Percentiles rank a stretch among this genome's conserved stretches.
These are phyloP conservation scores for Globisporangium mamillatum DNA, from an alignment of 352 stramenopile species.

Conservation along the genomic window DNA sequence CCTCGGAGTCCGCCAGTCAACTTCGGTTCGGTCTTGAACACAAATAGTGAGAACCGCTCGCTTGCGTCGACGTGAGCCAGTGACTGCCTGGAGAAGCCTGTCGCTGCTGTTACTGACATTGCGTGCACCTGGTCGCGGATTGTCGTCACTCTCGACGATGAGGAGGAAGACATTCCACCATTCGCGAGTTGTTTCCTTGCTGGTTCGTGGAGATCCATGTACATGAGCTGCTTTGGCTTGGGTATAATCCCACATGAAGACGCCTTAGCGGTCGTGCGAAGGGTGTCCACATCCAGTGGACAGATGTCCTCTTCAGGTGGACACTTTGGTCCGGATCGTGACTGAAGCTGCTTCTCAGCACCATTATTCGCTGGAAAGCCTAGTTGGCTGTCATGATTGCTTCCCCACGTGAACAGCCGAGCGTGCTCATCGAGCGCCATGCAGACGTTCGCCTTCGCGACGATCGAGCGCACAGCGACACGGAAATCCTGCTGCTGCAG, in stretches of 20 bases:
- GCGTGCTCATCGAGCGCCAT: constrained; percentile 47
- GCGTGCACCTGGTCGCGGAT: constrained; percentile 34
- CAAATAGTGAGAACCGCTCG: constrained; percentile 44
- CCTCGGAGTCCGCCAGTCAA: not conserved
- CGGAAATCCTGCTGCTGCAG: not conserved
- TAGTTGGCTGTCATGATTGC: constrained; percentile 40
- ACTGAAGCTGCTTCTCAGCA: not conserved
- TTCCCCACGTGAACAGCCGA: constrained; percentile 50
- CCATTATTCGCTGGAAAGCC: constrained; percentile 15
- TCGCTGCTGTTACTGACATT: constrained; percentile 1
- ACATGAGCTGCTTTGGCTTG: constrained; percentile 36
- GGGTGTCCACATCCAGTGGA: not conserved
- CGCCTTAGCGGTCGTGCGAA: not conserved
- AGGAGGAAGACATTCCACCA: not conserved
- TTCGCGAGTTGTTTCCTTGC: not conserved
- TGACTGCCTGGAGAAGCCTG: constrained; percentile 12
- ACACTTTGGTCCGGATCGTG: not conserved
- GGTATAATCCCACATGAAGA: not conserved
- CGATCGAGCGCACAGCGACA: constrained; percentile 18
- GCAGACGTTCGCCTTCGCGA: constrained; percentile 26
- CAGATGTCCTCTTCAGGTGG: not conserved
- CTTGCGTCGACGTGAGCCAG: constrained; percentile 38
- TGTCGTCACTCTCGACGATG: constrained; percentile 18
- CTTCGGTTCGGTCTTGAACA: constrained; percentile 42
- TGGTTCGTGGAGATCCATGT: constrained; percentile 40